Conservation (phyloP, 176 grass and related monocot species). For the Secale cereale region DNA sequence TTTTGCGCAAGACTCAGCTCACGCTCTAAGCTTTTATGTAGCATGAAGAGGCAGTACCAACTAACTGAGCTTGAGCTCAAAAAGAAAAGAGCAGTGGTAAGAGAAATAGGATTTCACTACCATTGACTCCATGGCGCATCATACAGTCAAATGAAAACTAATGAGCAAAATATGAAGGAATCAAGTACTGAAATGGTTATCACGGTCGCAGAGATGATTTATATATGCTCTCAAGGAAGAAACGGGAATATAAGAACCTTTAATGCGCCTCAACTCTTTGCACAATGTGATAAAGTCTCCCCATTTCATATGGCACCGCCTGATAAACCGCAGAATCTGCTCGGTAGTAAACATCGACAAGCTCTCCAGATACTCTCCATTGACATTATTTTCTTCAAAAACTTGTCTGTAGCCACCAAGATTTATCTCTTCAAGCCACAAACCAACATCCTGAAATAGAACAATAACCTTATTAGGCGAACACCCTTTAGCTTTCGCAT, state of each 20-base stretch:
- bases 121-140: background rate
- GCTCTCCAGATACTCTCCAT: slow-evolving; percentile 93
- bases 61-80: background rate
- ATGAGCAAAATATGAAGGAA: background rate
- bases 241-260: slow-evolving; percentile 52
- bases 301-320: slow-evolving; percentile 99
- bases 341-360: slow-evolving; percentile 96
- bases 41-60: background rate
- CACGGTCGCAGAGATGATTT: background rate
- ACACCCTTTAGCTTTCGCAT: background rate
- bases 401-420: slow-evolving; percentile 86
- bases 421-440: slow-evolving; percentile 99
- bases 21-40: background rate
- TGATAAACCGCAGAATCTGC: slow-evolving; percentile 97
- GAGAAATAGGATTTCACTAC: background rate
- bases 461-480: slow-evolving; percentile 21
- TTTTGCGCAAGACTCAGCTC: background rate
- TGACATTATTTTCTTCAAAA: slow-evolving; percentile 91
- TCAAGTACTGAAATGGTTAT: background rate
- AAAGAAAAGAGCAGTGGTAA: slow-evolving; percentile 3
- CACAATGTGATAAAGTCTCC: slow-evolving; percentile 98
- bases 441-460: slow-evolving; percentile 87
- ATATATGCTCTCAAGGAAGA: background rate
- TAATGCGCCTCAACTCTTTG: slow-evolving; percentile 98
- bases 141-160: slow-evolving; percentile 20